Conservation (phyloP, 768 basidiomycete species). For the Boletus tomentosulus region DNA sequence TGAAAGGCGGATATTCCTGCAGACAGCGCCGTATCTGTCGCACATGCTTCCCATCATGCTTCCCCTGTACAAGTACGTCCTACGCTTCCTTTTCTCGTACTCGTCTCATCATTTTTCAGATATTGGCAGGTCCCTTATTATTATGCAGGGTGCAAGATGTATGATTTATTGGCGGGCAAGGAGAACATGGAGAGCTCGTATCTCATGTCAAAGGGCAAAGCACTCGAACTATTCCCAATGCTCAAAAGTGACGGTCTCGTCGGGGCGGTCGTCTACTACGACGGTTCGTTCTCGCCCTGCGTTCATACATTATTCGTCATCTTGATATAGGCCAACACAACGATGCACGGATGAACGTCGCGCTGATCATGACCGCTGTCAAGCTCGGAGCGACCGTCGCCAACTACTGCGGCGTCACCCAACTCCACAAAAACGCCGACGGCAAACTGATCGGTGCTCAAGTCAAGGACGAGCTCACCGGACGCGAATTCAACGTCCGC, state of each 20-base stretch:
- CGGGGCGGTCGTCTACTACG: slow-evolving; percentile 95
- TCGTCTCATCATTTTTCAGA: slow-evolving; percentile 30
- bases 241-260: slow-evolving; percentile 88
- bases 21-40: slow-evolving; percentile 92
- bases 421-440: slow-evolving; percentile 61
- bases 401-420: slow-evolving; percentile 86
- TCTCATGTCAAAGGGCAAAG: slow-evolving; percentile 91
- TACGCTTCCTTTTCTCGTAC: not conserved
- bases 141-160: slow-evolving; percentile 92
- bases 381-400: slow-evolving; percentile 83
- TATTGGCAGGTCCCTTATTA: slow-evolving; percentile 99
- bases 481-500: slow-evolving; percentile 75
- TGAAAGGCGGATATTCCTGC: slow-evolving; percentile 89
- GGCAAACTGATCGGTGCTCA: slow-evolving; percentile 69
- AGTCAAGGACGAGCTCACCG: slow-evolving; percentile 78
- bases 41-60: slow-evolving; percentile 96
- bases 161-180: slow-evolving; percentile 90
- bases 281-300: slow-evolving; percentile 52
- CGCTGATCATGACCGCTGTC: slow-evolving; percentile 90
- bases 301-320: not conserved
- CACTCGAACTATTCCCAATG: slow-evolving; percentile 94
- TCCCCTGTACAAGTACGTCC: slow-evolving; percentile 82
- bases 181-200: slow-evolving; percentile 97
- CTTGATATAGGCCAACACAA: slow-evolving; percentile 82
- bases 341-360: slow-evolving; percentile 97